Percentiles rank a stretch among this genome's conserved stretches.
Evolutionary conservation across 2,329 filamentous ascomycete genomes (phyloP).

Genomic region (Harringtonia lauricola): DNA sequence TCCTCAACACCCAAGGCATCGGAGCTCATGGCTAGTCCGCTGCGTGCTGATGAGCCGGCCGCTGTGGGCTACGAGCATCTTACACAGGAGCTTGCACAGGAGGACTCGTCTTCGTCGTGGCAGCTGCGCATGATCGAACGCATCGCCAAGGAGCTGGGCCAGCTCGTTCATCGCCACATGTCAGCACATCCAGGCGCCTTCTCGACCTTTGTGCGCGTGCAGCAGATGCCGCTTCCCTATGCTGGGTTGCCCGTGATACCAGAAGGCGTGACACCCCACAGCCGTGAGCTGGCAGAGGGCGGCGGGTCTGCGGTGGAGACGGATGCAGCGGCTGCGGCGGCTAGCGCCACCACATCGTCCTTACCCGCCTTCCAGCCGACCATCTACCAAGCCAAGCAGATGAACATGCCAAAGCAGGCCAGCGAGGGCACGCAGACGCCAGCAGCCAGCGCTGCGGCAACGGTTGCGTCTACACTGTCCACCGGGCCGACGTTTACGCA

Average conservation of each 20-base stretch:
- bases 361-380: conserved; percentile 39
- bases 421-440: conserved; percentile 11
- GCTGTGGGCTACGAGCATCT: background rate
- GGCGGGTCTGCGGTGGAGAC: conserved; percentile 1
- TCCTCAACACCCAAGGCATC: conserved; percentile 36
- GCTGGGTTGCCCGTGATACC: conserved; percentile 62
- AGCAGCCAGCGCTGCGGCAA: background rate
- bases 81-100: conserved; percentile 16
- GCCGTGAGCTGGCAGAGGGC: conserved; percentile 6
- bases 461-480: background rate
- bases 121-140: conserved; percentile 70
- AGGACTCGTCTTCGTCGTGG: conserved; percentile 38
- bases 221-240: conserved; percentile 59
- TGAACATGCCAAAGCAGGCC: conserved; percentile 21
- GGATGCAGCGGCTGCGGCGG: conserved; percentile 3
- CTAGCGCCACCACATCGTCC: conserved; percentile 18
- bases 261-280: conserved; percentile 28
- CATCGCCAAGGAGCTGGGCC: conserved; percentile 76
- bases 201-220: conserved; percentile 61
- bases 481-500: conserved; percentile 36
- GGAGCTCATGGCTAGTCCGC: no score
- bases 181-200: conserved; percentile 78
- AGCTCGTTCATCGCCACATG: conserved; percentile 71
- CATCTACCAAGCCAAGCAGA: conserved; percentile 26
- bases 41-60: no score